phyloP scores from a whole-genome alignment of 345 rosid genomes.

The Euphorbia lathyris region DNA sequence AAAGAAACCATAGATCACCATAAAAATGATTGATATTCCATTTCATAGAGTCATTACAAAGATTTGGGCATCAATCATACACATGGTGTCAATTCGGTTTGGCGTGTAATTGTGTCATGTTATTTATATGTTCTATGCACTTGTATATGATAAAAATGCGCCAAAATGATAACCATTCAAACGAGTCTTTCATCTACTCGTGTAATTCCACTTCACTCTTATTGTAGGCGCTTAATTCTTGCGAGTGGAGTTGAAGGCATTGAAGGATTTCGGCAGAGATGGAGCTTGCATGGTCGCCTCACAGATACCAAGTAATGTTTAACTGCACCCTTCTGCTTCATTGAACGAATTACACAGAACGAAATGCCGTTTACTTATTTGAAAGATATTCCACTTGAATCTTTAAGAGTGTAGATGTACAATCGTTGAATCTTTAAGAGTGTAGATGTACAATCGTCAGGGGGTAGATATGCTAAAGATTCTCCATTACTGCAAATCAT shows the following conservation, averaged over 20 bases:
- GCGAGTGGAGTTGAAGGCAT: conserved; percentile 89
- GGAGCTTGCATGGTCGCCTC: conserved; percentile 94
- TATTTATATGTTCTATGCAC: too few relatives aligned
- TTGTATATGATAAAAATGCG: too few relatives aligned
- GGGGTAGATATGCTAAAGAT: not conserved
- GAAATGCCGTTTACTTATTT: not conserved
- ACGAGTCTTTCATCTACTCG: too few relatives aligned
- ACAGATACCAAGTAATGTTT: conserved; percentile 68
- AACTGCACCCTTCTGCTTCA: conserved; percentile 1
- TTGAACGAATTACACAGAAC: not conserved
- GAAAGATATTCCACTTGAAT: too few relatives aligned
- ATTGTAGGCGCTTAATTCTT: conserved; percentile 79
- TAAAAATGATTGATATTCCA: not conserved
- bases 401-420: not conserved
- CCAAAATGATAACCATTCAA: too few relatives aligned
- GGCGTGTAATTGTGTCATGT: too few relatives aligned
- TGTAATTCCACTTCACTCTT: not conserved
- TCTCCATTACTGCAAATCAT: not conserved
- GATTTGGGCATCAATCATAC: conserved; percentile 7
- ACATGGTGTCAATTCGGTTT: too few relatives aligned
- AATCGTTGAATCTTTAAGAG: too few relatives aligned
- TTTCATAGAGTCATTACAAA: not conserved
- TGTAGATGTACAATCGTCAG: too few relatives aligned
- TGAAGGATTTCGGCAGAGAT: conserved; percentile 88
- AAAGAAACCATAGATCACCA: not conserved